Base-by-base conservation (phyloP, 768 basidiomycete species). In the Phaeolepiota aurea region DNA sequence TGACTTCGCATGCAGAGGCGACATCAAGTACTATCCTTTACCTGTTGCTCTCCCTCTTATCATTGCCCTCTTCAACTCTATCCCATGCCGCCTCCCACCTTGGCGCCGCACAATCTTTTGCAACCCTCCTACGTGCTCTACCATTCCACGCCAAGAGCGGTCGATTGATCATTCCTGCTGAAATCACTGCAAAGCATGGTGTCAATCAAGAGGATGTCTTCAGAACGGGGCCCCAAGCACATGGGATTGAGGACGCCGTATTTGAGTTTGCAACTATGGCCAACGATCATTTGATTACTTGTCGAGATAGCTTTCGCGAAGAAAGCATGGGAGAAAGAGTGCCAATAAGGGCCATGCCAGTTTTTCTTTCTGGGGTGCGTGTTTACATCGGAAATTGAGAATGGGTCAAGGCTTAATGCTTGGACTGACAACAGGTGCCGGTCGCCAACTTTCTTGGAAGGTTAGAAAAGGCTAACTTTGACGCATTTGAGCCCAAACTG, bases 61-160 rank as follows among this genome's bases (percentile, higher is more conserved):
- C 71, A 16, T 59, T 80, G 14, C 55, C 65, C 15, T 69, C 72
- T 20, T 71, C 73, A 5, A 66, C 67, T 3, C 56, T 82, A 15
- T 78, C 82, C 4, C 87, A 89, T 59, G 84, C 83, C 1, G 84
- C 81, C 1, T 90, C 86, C 4, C 89, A 91, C 56, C 65, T 91
- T 12, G 89, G 89, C 7, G 63, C 76, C 2, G 80, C 89, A 3
- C 79, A 83, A 51, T 82, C 79, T 20, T 64, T 87, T 34, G 54
- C 72, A 4, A 87, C 79, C 10, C 71, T 89, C 42, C 67, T 92
- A 40, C 79, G 88, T 32, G 82, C 77, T 4, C 63, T 90, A 21
- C 83, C 87, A 7, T 89, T 75, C 52, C 87, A 91, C 54, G 80
- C 77, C 11, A 75, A 74, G 36, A 72, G 77, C 34, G 76, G 86